Evolutionary conservation across 2,329 filamentous ascomycete genomes (phyloP), one percentile per base, ranked within the genome.

Genomic region (Lasiodiplodia sp.): DNA sequence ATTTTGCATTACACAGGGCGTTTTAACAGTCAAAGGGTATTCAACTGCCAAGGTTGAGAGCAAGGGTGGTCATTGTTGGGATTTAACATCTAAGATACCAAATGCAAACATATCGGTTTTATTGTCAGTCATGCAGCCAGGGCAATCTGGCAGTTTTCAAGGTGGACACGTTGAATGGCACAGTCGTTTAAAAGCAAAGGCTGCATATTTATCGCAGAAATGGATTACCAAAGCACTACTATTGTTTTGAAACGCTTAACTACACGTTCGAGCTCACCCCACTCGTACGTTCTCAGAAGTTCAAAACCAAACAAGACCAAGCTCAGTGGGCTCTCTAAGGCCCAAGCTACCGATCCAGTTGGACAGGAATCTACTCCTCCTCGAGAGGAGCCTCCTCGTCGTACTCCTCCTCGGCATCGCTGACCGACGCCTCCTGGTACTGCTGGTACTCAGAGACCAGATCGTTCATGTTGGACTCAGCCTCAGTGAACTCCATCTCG

Each of bases 401-500:
- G 79, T 96, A 94, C 82, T 97, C 94, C 86, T 97, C 94, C 86
- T 98, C 95, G 77, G 93, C 95, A 85, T 99, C 96, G 71, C 96
- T 96, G 84, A 97, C 89, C 79, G 93, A 92, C 82, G 96, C 96
- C 84, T 99, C 96, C 90, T 99, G 96, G 91, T 99, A 99, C 86
- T 99, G 96, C 90, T 98, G 96, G 88, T 99, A 99, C 85, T 99
- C 96, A 71, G 94, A 97, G 78, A 99, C 95, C 81, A 99, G 87
- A 84, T 99, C 96, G 88, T 99, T 98, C 96, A 99, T 98, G 89
- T 99, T 99, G 86, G 93, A 97, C 91, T 99, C 96, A 77, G 96
- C 96, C 89, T 99, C 96, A 81, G 96, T 99, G 88, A 99, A 99
- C 88, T 99, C 96, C 96, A 99, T 98, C 91, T 99, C 96, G 86